Conservation (phyloP, 2,329 filamentous ascomycete genomes). For the Orbilia oligospora region DNA sequence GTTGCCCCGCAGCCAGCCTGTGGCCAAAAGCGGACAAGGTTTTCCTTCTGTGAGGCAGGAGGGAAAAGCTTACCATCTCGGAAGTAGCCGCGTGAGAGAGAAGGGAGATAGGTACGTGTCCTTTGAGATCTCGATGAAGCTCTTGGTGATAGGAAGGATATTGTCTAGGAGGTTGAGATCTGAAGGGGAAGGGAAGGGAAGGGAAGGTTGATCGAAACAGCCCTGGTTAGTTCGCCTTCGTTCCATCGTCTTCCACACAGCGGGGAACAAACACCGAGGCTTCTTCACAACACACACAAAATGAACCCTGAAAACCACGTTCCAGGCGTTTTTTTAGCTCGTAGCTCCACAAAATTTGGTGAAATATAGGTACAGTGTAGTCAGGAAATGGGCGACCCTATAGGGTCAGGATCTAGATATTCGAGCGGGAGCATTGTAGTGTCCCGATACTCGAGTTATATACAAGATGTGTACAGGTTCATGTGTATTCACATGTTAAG, state of each 20-base stretch:
- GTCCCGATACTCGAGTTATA: constrained; percentile 17
- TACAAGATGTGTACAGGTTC: constrained; percentile 24
- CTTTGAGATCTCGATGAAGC: constrained; percentile 17
- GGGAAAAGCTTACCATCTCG: constrained; percentile 54
- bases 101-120: background rate
- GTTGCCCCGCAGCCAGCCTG: constrained; percentile 48
- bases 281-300: constrained; percentile 26
- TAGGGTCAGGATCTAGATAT: constrained; percentile 7
- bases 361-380: background rate
- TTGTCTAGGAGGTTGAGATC: constrained; percentile 17
- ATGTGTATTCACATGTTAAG: constrained; percentile 8
- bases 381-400: background rate
- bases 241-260: constrained; percentile 55
- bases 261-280: constrained; percentile 46
- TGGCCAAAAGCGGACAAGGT: constrained; percentile 49
- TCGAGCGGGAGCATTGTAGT: background rate
- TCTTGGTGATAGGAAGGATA: constrained; percentile 22
- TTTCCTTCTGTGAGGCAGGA: constrained; percentile 28
- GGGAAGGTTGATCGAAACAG: constrained; percentile 7
- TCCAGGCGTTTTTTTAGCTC: constrained; percentile 5
- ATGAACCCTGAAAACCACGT: background rate
- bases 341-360: background rate
- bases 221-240: constrained; percentile 38
- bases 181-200: constrained; percentile 5
- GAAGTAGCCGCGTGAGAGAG: constrained; percentile 21